Evolutionary conservation across 495 filamentous ascomycete genomes (phyloP).

Genomic region (Talaromyces proteolyticus): DNA sequence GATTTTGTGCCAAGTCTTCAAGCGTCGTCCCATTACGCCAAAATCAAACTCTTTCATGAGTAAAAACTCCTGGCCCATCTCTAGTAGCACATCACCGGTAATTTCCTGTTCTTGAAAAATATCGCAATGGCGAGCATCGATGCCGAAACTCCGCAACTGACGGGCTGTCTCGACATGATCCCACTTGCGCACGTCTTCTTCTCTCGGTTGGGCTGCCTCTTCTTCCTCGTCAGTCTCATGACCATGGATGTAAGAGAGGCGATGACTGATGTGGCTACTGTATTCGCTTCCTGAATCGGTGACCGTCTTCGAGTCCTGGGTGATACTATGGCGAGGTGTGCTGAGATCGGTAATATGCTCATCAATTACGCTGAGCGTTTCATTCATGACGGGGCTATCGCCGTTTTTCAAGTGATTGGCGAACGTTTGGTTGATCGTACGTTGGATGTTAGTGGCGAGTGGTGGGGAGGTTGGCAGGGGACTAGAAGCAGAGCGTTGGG

Average conservation of each 20-base stretch:
- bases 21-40: conserved; percentile 77
- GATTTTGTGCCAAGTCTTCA: conserved; percentile 95
- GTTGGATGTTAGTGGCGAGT: conserved; percentile 38
- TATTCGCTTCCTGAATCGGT: conserved; percentile 89
- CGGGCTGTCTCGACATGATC: conserved; percentile 72
- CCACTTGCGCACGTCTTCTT: conserved; percentile 68
- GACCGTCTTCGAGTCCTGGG: conserved; percentile 47
- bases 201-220: conserved; percentile 47
- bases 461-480: conserved; percentile 31
- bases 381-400: conserved; percentile 86
- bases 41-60: conserved; percentile 95
- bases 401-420: conserved; percentile 38
- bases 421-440: conserved; percentile 40
- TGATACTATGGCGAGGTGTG: conserved; percentile 58
- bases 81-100: conserved; percentile 82
- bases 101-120: conserved; percentile 97
- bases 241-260: conserved; percentile 84
- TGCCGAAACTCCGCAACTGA: conserved; percentile 72
- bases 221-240: conserved; percentile 79
- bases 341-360: conserved; percentile 96
- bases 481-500: conserved; percentile 35
- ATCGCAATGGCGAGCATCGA: conserved; percentile 81
- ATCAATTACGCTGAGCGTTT: conserved; percentile 94
- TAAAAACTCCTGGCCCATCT: conserved; percentile 88
- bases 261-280: conserved; percentile 68